These are phyloP conservation scores for Ophiostoma montium DNA, from an alignment of 2,329 filamentous ascomycete species.

Conservation along the genomic window DNA sequence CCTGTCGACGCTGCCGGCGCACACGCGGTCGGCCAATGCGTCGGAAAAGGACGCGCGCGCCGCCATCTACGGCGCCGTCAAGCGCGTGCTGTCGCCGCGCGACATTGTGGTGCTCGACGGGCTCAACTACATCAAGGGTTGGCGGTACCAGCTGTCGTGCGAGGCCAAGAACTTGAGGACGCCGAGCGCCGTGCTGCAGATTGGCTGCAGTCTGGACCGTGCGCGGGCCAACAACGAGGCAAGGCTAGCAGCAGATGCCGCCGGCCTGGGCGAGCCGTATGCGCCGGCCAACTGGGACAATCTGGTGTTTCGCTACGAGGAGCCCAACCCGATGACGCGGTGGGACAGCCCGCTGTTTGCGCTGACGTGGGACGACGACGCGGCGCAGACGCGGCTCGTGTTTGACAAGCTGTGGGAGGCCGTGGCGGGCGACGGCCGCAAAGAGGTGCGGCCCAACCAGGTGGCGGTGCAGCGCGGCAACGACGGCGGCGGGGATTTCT, in stretches of 20 bases:
- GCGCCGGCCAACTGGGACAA: constrained; percentile 56
- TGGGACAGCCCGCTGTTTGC: constrained; percentile 80
- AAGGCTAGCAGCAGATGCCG: constrained; percentile 24
- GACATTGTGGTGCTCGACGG: constrained; percentile 71
- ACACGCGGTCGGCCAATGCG: constrained; percentile 55
- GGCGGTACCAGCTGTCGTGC: constrained; percentile 74
- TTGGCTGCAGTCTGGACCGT: constrained; percentile 40
- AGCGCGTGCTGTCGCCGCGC: constrained; percentile 55
- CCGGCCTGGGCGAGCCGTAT: constrained; percentile 30
- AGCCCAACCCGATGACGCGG: constrained; percentile 70
- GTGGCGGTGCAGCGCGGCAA: constrained; percentile 52
- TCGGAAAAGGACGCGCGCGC: constrained; percentile 74
- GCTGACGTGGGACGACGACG: constrained; percentile 60
- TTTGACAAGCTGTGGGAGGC: constrained; percentile 63
- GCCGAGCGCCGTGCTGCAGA: constrained; percentile 58
- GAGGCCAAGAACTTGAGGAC: constrained; percentile 70
- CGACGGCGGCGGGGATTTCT: constrained; percentile 56
- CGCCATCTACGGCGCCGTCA: constrained; percentile 61
- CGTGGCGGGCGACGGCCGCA: constrained; percentile 45
- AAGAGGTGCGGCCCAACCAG: constrained; percentile 57
- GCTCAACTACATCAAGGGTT: constrained; percentile 81
- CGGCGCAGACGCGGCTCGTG: constrained; percentile 37
- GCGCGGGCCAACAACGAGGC: constrained; percentile 45
- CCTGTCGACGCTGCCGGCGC: constrained; percentile 38
- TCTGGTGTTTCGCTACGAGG: constrained; percentile 69